Base-by-base conservation (phyloP, 2,329 filamentous ascomycete species). In the Fusarium veterinarium region DNA sequence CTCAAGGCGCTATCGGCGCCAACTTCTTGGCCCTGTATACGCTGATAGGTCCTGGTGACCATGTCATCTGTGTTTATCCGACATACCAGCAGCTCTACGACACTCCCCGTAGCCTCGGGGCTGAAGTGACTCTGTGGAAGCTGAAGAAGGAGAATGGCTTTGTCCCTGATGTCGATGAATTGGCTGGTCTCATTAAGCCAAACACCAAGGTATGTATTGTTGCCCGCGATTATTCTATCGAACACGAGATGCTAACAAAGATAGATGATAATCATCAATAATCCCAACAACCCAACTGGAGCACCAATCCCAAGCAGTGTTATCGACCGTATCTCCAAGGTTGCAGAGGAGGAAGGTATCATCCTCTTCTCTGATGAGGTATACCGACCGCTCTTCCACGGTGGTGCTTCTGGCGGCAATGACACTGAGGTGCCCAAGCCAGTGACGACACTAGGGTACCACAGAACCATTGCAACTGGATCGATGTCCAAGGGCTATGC, bases 401-500 rank as follows among this genome's bases (percentile, higher is more conserved):
- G 88, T 11, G 74, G 75, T 62, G 75, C 87, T 14, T 80, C 94
- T 11, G 59, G 86, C 1, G 13, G 25, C n/a, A 3, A 59, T 91
- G 46, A 63, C 2, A 53, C 55, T 10, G 66, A 74, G 87, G 88
- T 89, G 2, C 91, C 93, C 0, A 94, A 93, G 0, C 73, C 80
- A 12, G 86, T 91, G 11, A 84, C 95, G 1, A 90, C 92, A 0
- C 84, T 96, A 46, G 91, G 90, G 42, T 96, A 97, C 80, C 82
- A 87, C 4, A 91, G 90, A 57, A 88, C 89, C 20, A 85, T 97
- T 33, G 89, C 90, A 19, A 96, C 93, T 0, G 92, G 94, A 17
- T 95, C 93, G 19, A 90, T 97, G 85, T 95, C 93, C 28, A 97
- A 97, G 82, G 92, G 93, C 1, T 97, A 94, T 81, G 90, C 92